Conservation (phyloP, 768 basidiomycete genomes). For the Auriscalpium orientale region DNA sequence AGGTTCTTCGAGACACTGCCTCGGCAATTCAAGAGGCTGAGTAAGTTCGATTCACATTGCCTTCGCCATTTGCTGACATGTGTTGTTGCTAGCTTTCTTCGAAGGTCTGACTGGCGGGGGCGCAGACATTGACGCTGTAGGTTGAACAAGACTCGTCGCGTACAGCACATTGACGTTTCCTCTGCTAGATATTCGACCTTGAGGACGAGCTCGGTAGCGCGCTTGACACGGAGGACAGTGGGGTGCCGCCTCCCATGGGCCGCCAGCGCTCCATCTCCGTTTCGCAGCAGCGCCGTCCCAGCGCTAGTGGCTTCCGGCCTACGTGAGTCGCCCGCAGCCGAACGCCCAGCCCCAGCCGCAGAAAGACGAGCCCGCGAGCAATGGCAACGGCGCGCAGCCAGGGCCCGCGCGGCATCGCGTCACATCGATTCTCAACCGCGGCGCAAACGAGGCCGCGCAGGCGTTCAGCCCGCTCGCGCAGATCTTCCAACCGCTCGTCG, state of each 20-base stretch:
- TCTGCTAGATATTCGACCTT: conserved; percentile 65
- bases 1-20: conserved; percentile 69
- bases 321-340: neutral
- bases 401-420: conserved; percentile 29
- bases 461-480: conserved; percentile 64
- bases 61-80: neutral
- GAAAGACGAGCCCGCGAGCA: neutral
- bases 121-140: conserved; percentile 67
- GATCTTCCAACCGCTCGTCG: conserved; percentile 58
- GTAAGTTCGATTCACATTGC: conserved; percentile 35
- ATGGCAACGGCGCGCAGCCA: neutral
- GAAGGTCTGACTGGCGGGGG: conserved; percentile 71
- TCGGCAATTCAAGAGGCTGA: conserved; percentile 60
- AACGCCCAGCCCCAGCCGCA: neutral
- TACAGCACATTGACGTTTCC: neutral
- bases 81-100: conserved; percentile 51
- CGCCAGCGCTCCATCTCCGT: conserved; percentile 26
- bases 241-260: conserved; percentile 17
- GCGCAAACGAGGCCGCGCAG: conserved; percentile 29
- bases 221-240: conserved; percentile 40
- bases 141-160: conserved; percentile 16
- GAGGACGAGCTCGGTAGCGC: conserved; percentile 60
- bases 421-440: conserved; percentile 35
- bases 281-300: conserved; percentile 7
- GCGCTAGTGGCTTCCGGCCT: neutral